Conservation (phyloP, 805 yeast genomes). For the Priceomyces melissophilus region DNA sequence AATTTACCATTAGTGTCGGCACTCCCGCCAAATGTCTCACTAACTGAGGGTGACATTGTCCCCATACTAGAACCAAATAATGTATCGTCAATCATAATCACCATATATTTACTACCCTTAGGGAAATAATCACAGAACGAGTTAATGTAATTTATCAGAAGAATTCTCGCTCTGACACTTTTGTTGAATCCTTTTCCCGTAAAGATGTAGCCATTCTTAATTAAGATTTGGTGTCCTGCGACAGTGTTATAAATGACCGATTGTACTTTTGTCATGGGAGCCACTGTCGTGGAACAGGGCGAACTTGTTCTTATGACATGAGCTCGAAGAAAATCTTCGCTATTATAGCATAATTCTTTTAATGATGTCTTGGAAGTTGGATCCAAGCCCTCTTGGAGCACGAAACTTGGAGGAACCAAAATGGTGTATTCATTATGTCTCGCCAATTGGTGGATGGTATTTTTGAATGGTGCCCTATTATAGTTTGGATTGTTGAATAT, state of each 20-base stretch:
- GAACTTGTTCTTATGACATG: constrained; percentile 48
- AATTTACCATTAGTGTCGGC: background rate
- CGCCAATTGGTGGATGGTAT: constrained; percentile 42
- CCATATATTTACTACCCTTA: constrained; percentile 51
- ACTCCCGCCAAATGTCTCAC: constrained; percentile 1
- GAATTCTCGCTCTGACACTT: constrained; percentile 42
- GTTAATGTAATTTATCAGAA: constrained; percentile 44
- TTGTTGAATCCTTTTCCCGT: constrained; percentile 58
- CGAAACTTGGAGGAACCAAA: constrained; percentile 59
- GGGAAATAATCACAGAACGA: constrained; percentile 61
- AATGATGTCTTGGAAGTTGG: constrained; percentile 32
- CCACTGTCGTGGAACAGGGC: constrained; percentile 19
- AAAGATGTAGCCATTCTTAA: constrained; percentile 52
- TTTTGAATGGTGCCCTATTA: constrained; percentile 41
- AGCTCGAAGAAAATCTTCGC: constrained; percentile 57
- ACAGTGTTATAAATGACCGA: constrained; percentile 51
- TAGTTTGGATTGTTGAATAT: constrained; percentile 59
- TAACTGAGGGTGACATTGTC: background rate
- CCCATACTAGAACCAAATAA: constrained; percentile 37
- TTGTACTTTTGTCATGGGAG: constrained; percentile 27
- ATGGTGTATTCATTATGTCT: constrained; percentile 53
- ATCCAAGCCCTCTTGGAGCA: constrained; percentile 36
- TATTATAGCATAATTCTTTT: constrained; percentile 49
- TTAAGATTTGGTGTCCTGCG: constrained; percentile 51
- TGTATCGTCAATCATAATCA: constrained; percentile 57